phyloP scores from a whole-genome alignment of 306 rosid species.

The Begonia masoniana region DNA sequence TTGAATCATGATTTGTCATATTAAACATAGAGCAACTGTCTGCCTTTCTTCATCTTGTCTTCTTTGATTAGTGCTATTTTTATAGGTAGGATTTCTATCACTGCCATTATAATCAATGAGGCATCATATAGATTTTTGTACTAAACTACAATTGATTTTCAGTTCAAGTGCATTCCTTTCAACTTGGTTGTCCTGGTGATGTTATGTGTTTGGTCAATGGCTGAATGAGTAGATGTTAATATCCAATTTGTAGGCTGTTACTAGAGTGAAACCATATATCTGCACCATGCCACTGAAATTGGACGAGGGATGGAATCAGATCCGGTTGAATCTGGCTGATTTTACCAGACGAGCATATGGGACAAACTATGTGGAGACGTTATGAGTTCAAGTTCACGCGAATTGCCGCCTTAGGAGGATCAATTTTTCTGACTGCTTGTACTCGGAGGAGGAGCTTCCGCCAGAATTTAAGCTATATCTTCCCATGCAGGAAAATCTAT shows the following conservation, averaged over 20 bases:
- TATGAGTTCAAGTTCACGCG: slow-evolving; percentile 94
- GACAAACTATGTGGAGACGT: slow-evolving; percentile 90
- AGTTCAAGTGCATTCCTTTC: no score
- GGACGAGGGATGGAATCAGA: slow-evolving; percentile 96
- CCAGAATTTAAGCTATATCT: slow-evolving; percentile 89
- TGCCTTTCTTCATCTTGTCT: no score
- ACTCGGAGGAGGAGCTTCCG: slow-evolving; percentile 92
- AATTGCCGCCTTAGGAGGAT: slow-evolving; percentile 92
- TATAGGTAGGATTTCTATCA: no score
- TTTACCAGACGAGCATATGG: slow-evolving; percentile 90
- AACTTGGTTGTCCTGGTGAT: no score
- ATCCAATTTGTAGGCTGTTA: slow-evolving; percentile 36
- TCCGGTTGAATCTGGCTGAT: slow-evolving; percentile 72
- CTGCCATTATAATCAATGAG: no score
- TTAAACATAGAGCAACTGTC: no score
- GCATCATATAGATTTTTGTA: no score
- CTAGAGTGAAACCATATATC: slow-evolving; percentile 80
- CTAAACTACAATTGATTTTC: no score
- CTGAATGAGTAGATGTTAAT: no score
- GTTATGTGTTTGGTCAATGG: no score
- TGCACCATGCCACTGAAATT: slow-evolving; percentile 85
- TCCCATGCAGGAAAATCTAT: slow-evolving; percentile 30
- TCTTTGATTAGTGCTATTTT: no score
- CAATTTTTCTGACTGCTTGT: slow-evolving; percentile 81
- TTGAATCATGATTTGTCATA: no score